These are phyloP conservation scores for Rhodotorula sp. DNA, from an alignment of 1,284 basidiomycete genomes.

Conservation along the genomic window DNA sequence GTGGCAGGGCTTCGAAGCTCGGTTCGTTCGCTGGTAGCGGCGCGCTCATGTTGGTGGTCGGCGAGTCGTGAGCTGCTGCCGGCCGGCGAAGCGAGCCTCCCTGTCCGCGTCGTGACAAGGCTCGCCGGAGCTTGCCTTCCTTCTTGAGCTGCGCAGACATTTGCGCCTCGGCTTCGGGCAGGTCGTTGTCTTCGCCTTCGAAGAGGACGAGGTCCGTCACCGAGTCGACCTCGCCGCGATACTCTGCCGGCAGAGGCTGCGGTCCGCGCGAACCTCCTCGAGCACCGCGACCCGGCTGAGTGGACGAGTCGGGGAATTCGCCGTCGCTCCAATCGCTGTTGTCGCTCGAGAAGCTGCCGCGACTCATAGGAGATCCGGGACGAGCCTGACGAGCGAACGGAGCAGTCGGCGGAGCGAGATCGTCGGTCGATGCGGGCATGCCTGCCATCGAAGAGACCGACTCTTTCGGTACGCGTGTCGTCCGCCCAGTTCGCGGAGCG, in stretches of 20 bases:
- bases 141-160: slow-evolving; percentile 63
- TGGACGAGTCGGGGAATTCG: neutral
- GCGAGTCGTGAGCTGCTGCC: neutral
- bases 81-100: slow-evolving; percentile 11
- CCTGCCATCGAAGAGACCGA: slow-evolving; percentile 47
- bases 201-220: slow-evolving; percentile 60
- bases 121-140: slow-evolving; percentile 67
- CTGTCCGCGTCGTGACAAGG: slow-evolving; percentile 53
- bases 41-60: neutral
- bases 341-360: slow-evolving; percentile 12
- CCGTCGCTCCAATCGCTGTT: slow-evolving; percentile 14
- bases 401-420: slow-evolving; percentile 35
- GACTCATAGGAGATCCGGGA: neutral
- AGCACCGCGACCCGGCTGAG: neutral
- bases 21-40: neutral
- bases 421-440: slow-evolving; percentile 4
- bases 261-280: neutral
- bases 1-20: slow-evolving; percentile 28
- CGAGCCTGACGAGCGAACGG: slow-evolving; percentile 25
- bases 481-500: slow-evolving; percentile 8
- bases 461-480: slow-evolving; percentile 46
- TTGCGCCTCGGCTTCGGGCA: slow-evolving; percentile 61
- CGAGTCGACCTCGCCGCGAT: slow-evolving; percentile 22
- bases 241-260: slow-evolving; percentile 9
- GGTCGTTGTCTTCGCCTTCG: slow-evolving; percentile 69